Conservation (phyloP, 352 stramenopile genomes). For the Elongisporangium prolatum region DNA sequence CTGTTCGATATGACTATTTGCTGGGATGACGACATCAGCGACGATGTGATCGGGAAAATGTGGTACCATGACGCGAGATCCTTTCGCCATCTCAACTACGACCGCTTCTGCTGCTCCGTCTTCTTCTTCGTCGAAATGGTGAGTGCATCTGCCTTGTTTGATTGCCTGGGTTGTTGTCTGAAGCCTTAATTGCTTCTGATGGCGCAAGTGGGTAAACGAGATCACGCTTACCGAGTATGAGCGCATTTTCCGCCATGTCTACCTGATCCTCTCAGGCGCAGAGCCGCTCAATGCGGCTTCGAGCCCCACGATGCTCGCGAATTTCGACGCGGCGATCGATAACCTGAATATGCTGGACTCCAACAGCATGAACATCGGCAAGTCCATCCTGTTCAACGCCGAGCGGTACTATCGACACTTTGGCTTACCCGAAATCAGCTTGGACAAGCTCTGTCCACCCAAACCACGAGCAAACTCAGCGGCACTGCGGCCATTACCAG, state of each 20-base stretch:
- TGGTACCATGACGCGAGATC: conserved; percentile 32
- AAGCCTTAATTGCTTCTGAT: not conserved
- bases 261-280: conserved; percentile 15
- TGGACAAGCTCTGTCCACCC: no score
- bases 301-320: conserved; percentile 30
- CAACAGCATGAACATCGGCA: conserved; percentile 29
- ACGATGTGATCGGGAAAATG: conserved; percentile 40
- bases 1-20: conserved; percentile 62
- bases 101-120: conserved; percentile 55
- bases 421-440: not conserved
- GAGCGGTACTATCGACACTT: conserved; percentile 27
- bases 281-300: conserved; percentile 11
- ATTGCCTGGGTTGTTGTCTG: not conserved
- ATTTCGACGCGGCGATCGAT: conserved; percentile 24
- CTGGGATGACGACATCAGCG: conserved; percentile 51
- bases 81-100: conserved; percentile 31
- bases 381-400: conserved; percentile 35
- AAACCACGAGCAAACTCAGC: no score
- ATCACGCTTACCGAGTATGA: conserved; percentile 30
- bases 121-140: conserved; percentile 63
- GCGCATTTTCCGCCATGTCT: conserved; percentile 28
- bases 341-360: conserved; percentile 26
- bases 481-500: no score
- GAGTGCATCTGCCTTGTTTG: not conserved
- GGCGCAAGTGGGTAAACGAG: conserved; percentile 31